Base-by-base conservation (phyloP, 1,284 basidiomycete genomes). In the Termitomyces sp. region DNA sequence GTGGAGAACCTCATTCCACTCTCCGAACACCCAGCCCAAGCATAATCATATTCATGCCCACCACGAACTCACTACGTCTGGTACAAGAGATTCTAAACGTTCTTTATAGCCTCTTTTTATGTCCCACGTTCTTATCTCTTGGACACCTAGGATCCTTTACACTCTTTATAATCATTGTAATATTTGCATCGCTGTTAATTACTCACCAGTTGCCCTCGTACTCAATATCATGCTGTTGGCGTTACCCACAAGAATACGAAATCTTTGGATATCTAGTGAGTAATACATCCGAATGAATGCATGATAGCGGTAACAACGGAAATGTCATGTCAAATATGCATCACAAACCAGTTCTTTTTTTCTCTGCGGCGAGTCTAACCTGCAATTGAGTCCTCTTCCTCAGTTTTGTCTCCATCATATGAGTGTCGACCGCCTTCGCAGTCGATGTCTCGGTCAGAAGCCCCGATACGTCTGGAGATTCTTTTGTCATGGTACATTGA, bases 361-460 rank as follows among this genome's bases (percentile, higher is more conserved):
- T 80, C 56, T 75, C 78, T 41, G 73, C 74, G 14, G 74, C 76
- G 31, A 83, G 71, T 49, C 77, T 74, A 34, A 72, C 71, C 18
- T 72, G 74, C 59, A 83, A 62, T 54, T 72, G 76, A 46, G 77
- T 76, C 60, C 78, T 76, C 43, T 66, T 66, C 55, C 78, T 75
- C 59, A 83, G 66, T 56, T 65, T 68, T 57, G 66, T 72, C 64
- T 80, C 81, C 54, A 70, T 60, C 42, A 53, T 57, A 40, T 54
- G 58, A 45, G 64, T 50, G 60, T 66, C 63, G 38, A 48, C 41
- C 19, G n/a, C 31, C n/a, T 43, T 53, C 11, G 19, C 9, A 2
- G 8, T 35, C 52, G 21, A 56, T 57, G 52, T 53, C 52, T 52
- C 56, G 54, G 59, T 56, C 31, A 46, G 14, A 33, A 18, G 19